Evolutionary conservation across 305 asterid species (phyloP), one percentile per base, ranked within the genome.

Genomic region (Fraxinus baroniana): DNA sequence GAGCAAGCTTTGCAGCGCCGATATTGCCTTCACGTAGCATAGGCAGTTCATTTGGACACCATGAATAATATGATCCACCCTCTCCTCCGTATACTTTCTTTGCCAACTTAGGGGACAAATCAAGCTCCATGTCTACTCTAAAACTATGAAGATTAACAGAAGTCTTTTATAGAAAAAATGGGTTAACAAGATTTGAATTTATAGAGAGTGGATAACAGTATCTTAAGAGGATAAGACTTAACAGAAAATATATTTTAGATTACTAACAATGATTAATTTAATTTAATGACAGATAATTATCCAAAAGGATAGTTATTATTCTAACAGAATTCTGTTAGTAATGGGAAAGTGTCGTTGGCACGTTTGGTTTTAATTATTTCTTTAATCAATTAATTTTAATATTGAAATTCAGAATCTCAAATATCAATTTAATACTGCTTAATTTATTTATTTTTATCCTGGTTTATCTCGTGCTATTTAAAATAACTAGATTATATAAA

Each of bases 1-100:
- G 98, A 37, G 91, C 91, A 39, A 95, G 94, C 85, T 95, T 95
- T 0, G 92, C 93, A 5, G 97, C 98, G 73, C 98, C 98, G 77
- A 94, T 94, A 84, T 95, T 94, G 30, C 98, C 98, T 83, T 91
- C 79, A 0, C 86, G 90, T 32, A 95, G 88, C 98, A 95, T 95
- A 33, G 97, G 93, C 39, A 95, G 86, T 7, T 95, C 98, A 28
- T 83, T 33, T 0, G 98, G 98, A 72, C 91, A 88, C 98, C 99
- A 94, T 26, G 97, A 93, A 87, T 84, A 84, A 84, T 95, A 94
- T 13, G 94, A 80, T 60, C 98, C 98, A 26, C 98, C 98, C 1
- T 91, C 94, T 72, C 99, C 97, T 32, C 95, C 94, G 80, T 91
- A 91, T 3, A 91, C 79, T 88, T 90, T 86, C 84, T 90, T 88